phyloP scores from a whole-genome alignment of 495 filamentous ascomycete genomes.

The Penicillium longicatenatum region DNA sequence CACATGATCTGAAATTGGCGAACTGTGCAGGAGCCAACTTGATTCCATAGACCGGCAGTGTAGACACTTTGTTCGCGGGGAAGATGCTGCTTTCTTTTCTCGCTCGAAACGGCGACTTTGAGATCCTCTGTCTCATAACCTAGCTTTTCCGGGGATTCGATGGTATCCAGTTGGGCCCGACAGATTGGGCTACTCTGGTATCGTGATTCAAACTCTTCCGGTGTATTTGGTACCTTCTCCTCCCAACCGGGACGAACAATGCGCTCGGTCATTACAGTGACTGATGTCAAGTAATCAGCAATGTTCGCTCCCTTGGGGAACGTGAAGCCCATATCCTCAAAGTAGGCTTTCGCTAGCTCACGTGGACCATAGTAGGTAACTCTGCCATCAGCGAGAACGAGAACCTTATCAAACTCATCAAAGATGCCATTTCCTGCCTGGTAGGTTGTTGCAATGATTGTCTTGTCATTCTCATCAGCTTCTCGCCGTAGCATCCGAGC shows the following conservation, averaged over 20 bases:
- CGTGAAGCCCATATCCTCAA: slow-evolving; percentile 70
- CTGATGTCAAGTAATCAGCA: slow-evolving; percentile 77
- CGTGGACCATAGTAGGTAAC: slow-evolving; percentile 78
- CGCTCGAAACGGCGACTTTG: slow-evolving; percentile 44
- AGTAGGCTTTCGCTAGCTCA: slow-evolving; percentile 63
- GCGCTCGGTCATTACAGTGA: slow-evolving; percentile 71
- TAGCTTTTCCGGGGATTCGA: slow-evolving; percentile 53
- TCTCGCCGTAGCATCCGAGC: slow-evolving; percentile 66
- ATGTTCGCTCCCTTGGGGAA: slow-evolving; percentile 70
- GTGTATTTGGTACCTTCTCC: slow-evolving; percentile 63
- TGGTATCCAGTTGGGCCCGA: slow-evolving; percentile 61
- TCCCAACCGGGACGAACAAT: slow-evolving; percentile 66
- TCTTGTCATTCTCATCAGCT: slow-evolving; percentile 65
- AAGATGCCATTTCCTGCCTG: slow-evolving; percentile 79
- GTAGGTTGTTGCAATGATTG: slow-evolving; percentile 76
- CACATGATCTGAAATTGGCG: slow-evolving; percentile 43
- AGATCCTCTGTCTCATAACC: slow-evolving; percentile 45
- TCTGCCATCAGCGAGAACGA: slow-evolving; percentile 75
- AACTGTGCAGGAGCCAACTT: slow-evolving; percentile 58
- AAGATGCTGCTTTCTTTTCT: slow-evolving; percentile 56
- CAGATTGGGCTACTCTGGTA: slow-evolving; percentile 73
- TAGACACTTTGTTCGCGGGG: slow-evolving; percentile 47
- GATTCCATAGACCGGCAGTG: slow-evolving; percentile 57
- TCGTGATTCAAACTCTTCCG: slow-evolving; percentile 71
- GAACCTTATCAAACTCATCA: slow-evolving; percentile 75